Evolutionary conservation across 306 rosid species (phyloP).

Genomic region (Rubus parviflorus): DNA sequence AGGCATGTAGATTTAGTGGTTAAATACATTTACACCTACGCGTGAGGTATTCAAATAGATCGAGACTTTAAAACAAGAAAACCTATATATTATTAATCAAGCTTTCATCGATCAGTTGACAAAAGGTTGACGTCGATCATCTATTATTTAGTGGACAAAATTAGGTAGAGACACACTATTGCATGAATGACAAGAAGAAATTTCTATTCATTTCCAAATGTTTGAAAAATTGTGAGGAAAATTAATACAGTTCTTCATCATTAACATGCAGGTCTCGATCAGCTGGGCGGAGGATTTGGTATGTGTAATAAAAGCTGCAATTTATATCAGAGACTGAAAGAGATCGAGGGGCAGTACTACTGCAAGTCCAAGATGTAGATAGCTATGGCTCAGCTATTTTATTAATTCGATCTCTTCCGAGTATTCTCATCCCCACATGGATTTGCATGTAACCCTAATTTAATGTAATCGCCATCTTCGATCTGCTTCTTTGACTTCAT

Average conservation of each 20-base stretch:
- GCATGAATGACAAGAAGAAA: background rate
- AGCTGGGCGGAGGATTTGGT: constrained; percentile 21
- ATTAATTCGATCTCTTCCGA: constrained; percentile 1
- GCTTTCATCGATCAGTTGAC: constrained; percentile 3
- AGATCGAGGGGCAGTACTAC: background rate
- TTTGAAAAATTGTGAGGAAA: background rate
- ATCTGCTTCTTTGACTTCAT: constrained; percentile 32
- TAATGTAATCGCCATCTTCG: constrained; percentile 16
- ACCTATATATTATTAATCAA: too few relatives aligned
- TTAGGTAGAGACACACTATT: background rate
- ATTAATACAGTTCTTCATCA: background rate
- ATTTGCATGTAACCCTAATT: constrained; percentile 1
- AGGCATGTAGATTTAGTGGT: background rate
- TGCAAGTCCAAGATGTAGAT: constrained; percentile 20
- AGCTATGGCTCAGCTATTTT: background rate
- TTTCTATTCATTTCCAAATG: background rate
- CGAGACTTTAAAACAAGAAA: background rate
- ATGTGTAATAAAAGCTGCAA: constrained; percentile 20
- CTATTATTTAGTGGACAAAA: background rate
- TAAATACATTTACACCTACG: background rate
- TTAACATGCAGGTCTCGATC: constrained; percentile 2
- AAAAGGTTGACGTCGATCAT: background rate
- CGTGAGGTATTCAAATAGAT: too few relatives aligned
- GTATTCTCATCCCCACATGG: constrained; percentile 13
- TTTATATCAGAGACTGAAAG: constrained; percentile 5